These are phyloP conservation scores for Nemania bipapillata DNA, from an alignment of 2,329 filamentous ascomycete species.

Conservation along the genomic window DNA sequence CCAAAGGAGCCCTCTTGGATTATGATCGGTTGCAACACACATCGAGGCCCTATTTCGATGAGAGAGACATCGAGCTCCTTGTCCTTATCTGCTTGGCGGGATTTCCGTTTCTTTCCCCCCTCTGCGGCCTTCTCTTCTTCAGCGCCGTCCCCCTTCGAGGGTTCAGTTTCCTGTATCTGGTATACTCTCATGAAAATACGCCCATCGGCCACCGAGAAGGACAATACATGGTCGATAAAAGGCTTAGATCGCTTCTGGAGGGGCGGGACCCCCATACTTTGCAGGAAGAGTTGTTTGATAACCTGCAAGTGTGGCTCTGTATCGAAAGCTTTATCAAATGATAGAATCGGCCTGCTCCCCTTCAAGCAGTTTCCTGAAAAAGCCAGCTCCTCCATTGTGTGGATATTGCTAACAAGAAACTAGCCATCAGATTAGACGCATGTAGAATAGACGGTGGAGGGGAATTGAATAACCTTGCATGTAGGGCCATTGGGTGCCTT, in stretches of 20 bases:
- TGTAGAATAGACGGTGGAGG: neutral
- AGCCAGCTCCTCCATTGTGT: conserved; percentile 73
- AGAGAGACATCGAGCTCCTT: conserved; percentile 81
- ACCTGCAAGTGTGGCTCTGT: conserved; percentile 80
- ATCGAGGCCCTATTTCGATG: conserved; percentile 84
- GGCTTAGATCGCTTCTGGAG: conserved; percentile 90
- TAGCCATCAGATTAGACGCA: conserved; percentile 44
- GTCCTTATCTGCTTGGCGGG: conserved; percentile 54
- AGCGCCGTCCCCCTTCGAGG: conserved; percentile 53
- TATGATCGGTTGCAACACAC: conserved; percentile 88
- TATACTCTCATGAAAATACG: conserved; percentile 98
- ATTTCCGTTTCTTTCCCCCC: conserved; percentile 51
- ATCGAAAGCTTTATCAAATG: conserved; percentile 90
- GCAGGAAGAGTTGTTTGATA: conserved; percentile 88
- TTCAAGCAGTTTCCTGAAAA: conserved; percentile 98
- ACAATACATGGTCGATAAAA: conserved; percentile 94
- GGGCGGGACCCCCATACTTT: conserved; percentile 91
- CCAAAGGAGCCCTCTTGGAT: conserved; percentile 93
- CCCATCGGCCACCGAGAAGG: conserved; percentile 87
- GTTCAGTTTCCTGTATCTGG: conserved; percentile 67
- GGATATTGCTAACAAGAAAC: conserved; percentile 79
- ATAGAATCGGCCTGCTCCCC: conserved; percentile 88
- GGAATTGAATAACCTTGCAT: conserved; percentile 38
- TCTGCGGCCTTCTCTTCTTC: conserved; percentile 71
- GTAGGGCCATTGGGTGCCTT: conserved; percentile 82